Evolutionary conservation across 192 early-diverging fungal genomes (phyloP).

Genomic region (Mortierella hygrophila): DNA sequence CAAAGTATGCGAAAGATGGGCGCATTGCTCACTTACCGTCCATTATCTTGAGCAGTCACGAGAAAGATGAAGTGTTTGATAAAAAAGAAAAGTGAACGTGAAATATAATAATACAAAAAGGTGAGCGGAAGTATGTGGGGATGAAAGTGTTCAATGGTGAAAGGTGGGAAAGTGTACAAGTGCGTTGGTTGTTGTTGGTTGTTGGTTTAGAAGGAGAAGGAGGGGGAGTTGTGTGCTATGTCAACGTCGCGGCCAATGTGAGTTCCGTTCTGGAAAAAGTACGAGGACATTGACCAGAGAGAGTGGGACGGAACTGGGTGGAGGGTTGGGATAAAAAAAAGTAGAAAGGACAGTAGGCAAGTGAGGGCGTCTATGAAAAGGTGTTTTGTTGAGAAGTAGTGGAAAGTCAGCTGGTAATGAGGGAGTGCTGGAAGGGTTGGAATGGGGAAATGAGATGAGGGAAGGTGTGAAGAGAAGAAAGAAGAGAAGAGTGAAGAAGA

Average conservation of each 20-base stretch:
- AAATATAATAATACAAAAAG: neutral
- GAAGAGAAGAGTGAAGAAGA: neutral
- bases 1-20: neutral
- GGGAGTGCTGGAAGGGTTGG: neutral
- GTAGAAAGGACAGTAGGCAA: neutral
- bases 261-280: constrained; percentile 59
- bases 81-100: neutral
- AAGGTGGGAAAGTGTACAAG: neutral
- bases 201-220: neutral
- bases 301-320: neutral
- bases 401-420: neutral
- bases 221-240: constrained; percentile 15
- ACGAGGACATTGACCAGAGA: constrained; percentile 52
- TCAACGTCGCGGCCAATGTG: constrained; percentile 58
- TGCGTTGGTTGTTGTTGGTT: neutral
- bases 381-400: neutral
- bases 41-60: constrained; percentile 11
- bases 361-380: neutral
- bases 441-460: neutral
- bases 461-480: constrained; percentile 1
- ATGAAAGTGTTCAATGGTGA: neutral
- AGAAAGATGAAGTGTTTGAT: neutral
- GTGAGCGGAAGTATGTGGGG: neutral
- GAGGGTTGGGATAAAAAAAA: neutral
- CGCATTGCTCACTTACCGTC: constrained; percentile 1